These are phyloP conservation scores for Chlorella ohadii DNA, from an alignment of 139 green algal genomes.

Conservation along the genomic window DNA sequence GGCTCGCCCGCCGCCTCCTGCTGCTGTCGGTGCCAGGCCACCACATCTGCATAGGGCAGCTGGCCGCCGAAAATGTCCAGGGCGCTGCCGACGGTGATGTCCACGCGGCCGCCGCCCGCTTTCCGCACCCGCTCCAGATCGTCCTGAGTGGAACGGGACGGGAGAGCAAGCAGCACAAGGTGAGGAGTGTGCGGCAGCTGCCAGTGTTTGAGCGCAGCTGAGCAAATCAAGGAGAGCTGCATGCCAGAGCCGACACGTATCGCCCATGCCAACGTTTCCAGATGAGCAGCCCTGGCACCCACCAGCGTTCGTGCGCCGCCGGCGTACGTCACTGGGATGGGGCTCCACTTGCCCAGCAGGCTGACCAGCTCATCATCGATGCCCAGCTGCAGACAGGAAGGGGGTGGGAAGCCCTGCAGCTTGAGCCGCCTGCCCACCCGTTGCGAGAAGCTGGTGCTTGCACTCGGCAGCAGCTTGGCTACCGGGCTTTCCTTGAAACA, in stretches of 20 bases:
- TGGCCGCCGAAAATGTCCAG: conserved; percentile 98
- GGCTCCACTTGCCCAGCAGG: conserved; percentile 74
- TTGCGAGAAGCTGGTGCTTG: too few species aligned
- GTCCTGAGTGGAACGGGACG: not conserved
- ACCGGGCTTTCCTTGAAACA: too few species aligned
- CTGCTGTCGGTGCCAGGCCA: conserved; percentile 89
- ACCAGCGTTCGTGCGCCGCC: conserved; percentile 89
- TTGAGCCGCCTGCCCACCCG: too few species aligned
- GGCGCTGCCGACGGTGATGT: conserved; percentile 95
- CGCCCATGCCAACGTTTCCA: too few species aligned
- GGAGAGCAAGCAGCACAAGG: too few species aligned
- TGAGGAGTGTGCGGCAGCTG: too few species aligned
- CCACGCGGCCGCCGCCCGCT: conserved; percentile 51
- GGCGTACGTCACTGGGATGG: conserved; percentile 95
- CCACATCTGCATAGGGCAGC: conserved; percentile 89
- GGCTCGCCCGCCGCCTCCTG: not conserved
- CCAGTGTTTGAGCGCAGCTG: too few species aligned
- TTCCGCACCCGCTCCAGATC: conserved; percentile 33
- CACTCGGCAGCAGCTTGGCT: too few species aligned
- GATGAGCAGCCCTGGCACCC: conserved; percentile 4
- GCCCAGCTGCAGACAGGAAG: conserved; percentile 72
- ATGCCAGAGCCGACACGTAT: too few species aligned
- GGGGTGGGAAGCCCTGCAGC: too few species aligned
- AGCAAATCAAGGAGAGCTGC: too few species aligned
- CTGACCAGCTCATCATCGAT: conserved; percentile 96